phyloP scores from a whole-genome alignment of 768 basidiomycete genomes.

The Naganishia onofrii region DNA sequence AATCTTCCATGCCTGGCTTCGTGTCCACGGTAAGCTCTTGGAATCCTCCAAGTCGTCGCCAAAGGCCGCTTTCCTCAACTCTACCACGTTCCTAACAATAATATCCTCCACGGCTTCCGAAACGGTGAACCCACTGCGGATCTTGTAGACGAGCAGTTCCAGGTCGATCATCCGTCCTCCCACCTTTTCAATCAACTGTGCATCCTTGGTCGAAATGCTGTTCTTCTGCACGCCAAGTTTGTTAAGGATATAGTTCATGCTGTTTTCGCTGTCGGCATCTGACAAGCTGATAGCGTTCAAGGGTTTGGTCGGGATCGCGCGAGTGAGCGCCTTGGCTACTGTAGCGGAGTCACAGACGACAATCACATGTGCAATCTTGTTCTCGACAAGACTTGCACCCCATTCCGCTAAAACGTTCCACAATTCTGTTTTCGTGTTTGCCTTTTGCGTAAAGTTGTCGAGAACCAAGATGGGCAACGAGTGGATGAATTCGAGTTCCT shows the following conservation, averaged over 20 bases:
- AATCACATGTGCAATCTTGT: constrained; percentile 86
- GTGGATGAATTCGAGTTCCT: constrained; percentile 56
- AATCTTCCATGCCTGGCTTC: constrained; percentile 83
- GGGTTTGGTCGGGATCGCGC: constrained; percentile 81
- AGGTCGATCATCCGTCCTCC: constrained; percentile 90
- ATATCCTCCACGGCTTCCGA: constrained; percentile 88
- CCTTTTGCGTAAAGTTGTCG: constrained; percentile 68
- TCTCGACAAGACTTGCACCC: constrained; percentile 78
- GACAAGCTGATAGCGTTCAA: constrained; percentile 72
- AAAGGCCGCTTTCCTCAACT: constrained; percentile 85
- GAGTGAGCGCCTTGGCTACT: constrained; percentile 75
- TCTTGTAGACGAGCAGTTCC: constrained; percentile 79
- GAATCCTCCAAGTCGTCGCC: constrained; percentile 89
- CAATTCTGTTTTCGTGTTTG: constrained; percentile 66
- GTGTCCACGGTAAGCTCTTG: constrained; percentile 74
- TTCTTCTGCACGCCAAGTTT: constrained; percentile 61
- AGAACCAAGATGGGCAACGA: constrained; percentile 83
- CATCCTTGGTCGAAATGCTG: constrained; percentile 58
- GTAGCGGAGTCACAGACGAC: constrained; percentile 86
- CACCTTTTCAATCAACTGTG: constrained; percentile 65
- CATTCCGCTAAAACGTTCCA: constrained; percentile 75
- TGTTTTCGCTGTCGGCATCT: constrained; percentile 78
- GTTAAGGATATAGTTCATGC: constrained; percentile 74
- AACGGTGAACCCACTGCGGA: constrained; percentile 68
- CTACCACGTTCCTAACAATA: constrained; percentile 70